Evolutionary conservation across 345 rosid species (phyloP).

Genomic region (Draba incana): DNA sequence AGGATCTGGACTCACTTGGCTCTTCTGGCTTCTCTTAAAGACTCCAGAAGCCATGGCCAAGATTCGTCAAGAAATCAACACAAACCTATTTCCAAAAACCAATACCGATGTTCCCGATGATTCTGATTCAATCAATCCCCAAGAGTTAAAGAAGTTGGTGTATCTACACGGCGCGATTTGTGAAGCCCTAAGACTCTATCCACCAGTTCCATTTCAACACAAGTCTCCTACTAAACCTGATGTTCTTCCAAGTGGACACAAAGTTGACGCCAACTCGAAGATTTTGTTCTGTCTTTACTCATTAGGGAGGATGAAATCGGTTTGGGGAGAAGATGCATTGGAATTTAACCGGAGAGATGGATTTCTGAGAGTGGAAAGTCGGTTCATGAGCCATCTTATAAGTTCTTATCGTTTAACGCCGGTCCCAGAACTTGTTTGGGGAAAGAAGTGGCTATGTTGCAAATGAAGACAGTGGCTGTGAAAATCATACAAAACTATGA

Average conservation of each 20-base stretch:
- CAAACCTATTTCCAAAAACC: conserved; percentile 5
- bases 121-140: conserved; percentile 14
- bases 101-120: neutral
- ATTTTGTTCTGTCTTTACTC: conserved; percentile 41
- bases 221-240: conserved; percentile 38
- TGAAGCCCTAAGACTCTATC: conserved; percentile 44
- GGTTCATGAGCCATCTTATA: conserved; percentile 43
- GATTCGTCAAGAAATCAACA: conserved; percentile 53
- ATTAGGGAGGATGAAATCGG: conserved; percentile 43
- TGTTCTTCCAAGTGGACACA: conserved; percentile 45
- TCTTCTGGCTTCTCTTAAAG: conserved; percentile 52
- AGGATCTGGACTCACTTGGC: conserved; percentile 51
- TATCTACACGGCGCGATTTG: conserved; percentile 41
- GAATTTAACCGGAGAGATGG: conserved; percentile 48
- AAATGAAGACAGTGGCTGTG: conserved; percentile 37
- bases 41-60: conserved; percentile 41
- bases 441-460: conserved; percentile 40
- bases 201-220: conserved; percentile 46
- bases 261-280: conserved; percentile 38
- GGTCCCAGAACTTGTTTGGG: conserved; percentile 47
- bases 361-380: conserved; percentile 36
- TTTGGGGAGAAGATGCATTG: conserved; percentile 44
- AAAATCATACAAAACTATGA: conserved; percentile 35
- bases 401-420: conserved; percentile 43
- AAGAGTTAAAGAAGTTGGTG: conserved; percentile 35